Evolutionary conservation across 1,139 yeast species (phyloP).

Genomic region (Komagataea norvegica): DNA sequence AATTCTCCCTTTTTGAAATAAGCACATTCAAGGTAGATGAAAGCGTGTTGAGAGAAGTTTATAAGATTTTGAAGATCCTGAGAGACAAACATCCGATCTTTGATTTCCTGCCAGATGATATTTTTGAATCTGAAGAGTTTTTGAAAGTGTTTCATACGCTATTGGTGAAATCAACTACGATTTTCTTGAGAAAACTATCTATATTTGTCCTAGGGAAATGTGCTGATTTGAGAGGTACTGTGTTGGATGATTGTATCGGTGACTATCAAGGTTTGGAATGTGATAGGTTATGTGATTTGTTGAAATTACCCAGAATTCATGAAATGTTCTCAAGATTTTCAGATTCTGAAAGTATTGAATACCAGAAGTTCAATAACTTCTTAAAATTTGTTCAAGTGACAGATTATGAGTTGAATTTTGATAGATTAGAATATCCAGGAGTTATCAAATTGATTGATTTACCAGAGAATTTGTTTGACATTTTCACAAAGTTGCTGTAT

Average conservation of each 20-base stretch:
- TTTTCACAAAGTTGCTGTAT: slow-evolving; percentile 56
- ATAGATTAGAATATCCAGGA: slow-evolving; percentile 55
- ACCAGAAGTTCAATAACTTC: slow-evolving; percentile 16
- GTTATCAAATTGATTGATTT: slow-evolving; percentile 49
- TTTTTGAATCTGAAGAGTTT: slow-evolving; percentile 22
- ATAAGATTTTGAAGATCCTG: slow-evolving; percentile 14
- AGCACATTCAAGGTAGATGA: slow-evolving; percentile 12
- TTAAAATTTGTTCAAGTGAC: slow-evolving; percentile 20
- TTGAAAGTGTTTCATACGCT: slow-evolving; percentile 44
- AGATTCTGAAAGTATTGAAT: slow-evolving; percentile 16
- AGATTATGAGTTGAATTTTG: slow-evolving; percentile 20
- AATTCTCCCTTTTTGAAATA: slow-evolving; percentile 15
- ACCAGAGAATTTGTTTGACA: slow-evolving; percentile 65
- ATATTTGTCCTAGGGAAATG: slow-evolving; percentile 54
- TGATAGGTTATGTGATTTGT: slow-evolving; percentile 48
- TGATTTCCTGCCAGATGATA: slow-evolving; percentile 22
- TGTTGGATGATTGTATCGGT: slow-evolving; percentile 25
- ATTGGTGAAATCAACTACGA: slow-evolving; percentile 53
- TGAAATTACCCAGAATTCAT: slow-evolving; percentile 45
- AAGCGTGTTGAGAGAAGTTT: slow-evolving; percentile 5
- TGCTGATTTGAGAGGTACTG: slow-evolving; percentile 48
- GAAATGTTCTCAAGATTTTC: slow-evolving; percentile 25
- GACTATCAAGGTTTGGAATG: slow-evolving; percentile 40
- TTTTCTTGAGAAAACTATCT: slow-evolving; percentile 65
- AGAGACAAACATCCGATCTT: slow-evolving; percentile 26